Evolutionary conservation across 2,329 filamentous ascomycete genomes (phyloP), one percentile per base, ranked within the genome.

Genomic region (Onygena corvina): DNA sequence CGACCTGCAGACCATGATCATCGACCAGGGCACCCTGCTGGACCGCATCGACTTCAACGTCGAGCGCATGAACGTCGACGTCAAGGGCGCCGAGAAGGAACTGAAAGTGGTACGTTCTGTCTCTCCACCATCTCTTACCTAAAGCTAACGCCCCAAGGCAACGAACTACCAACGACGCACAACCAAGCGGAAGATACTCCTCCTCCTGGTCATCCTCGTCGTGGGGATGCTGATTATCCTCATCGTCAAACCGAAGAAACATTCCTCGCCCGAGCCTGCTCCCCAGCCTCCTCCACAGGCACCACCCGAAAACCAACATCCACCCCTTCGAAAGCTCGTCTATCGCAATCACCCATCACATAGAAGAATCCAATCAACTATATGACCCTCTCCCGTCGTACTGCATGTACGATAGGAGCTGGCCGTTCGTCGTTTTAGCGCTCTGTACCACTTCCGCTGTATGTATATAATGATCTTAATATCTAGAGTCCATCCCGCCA

Each of bases 41-140:
- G 89, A 94, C 66, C 83, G 92, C 60, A 93, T 94, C 59, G 94
- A 98, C 67, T 98, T 95, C 70, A 98, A 98, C 60, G 88, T 98
- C 48, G 92, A 98, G 69, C 78, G 83, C 53, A 95, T 96, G 85
- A 80, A 81, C n/a, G 82, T 81, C 16, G 88, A 96, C 60, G 87
- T 98, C 51, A 94, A 94, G 64, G 85, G 77, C 16, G 92, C 92
- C 2, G 86, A 94, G 54, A 92, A 90, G 65, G 92, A 98, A 69
- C 76, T 98, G 49, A 87, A 81, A 54, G 81, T 93, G 50, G 84
- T 72, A 64, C 38, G 68, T 65, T 50, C 16, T 12, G 6, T 11
- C 18, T 4, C 33, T 16, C 46, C n/a, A 33, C 31, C 12, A 23
- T 21, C 34, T 46, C n/a, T 12, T 12, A 23, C 12, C 12, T 3